Conservation (phyloP, 306 rosid genomes). For the Potentilla sterilis region DNA sequence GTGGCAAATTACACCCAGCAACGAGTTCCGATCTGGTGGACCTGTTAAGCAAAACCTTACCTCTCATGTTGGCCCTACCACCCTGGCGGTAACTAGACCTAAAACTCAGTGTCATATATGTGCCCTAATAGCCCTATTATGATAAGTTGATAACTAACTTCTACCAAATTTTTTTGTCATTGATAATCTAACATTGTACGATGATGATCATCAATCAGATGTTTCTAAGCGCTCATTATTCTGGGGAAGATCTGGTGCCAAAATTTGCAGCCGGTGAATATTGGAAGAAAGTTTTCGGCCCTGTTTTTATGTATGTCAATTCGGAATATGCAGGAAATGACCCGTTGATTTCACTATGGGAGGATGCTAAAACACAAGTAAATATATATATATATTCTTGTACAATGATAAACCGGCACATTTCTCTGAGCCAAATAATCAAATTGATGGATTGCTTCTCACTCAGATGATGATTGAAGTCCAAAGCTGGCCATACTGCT, state of each 20-base stretch:
- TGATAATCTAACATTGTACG: neutral
- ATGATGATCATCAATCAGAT: conserved; percentile 22
- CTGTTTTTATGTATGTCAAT: conserved; percentile 41
- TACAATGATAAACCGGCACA: neutral
- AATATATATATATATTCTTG: neutral
- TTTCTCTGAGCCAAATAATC: neutral
- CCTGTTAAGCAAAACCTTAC: conserved; percentile 37
- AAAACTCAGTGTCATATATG: neutral
- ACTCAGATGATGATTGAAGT: conserved; percentile 35
- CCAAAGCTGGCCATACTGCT: conserved; percentile 48
- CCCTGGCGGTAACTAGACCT: conserved; percentile 18
- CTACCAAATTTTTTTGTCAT: neutral
- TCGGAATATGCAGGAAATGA: conserved; percentile 30
- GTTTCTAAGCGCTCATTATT: conserved; percentile 50
- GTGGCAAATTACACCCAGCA: conserved; percentile 33
- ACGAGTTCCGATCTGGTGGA: conserved; percentile 41
- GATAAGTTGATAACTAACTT: neutral
- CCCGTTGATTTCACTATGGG: conserved; percentile 33
- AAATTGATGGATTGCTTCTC: neutral
- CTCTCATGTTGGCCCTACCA: conserved; percentile 41
- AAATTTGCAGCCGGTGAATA: conserved; percentile 36
- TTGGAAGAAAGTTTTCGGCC: conserved; percentile 56
- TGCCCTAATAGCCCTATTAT: neutral
- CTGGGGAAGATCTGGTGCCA: conserved; percentile 47
- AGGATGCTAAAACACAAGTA: conserved; percentile 45